Evolutionary conservation across 768 basidiomycete species (phyloP).

Genomic region (Mycena capillaripes): DNA sequence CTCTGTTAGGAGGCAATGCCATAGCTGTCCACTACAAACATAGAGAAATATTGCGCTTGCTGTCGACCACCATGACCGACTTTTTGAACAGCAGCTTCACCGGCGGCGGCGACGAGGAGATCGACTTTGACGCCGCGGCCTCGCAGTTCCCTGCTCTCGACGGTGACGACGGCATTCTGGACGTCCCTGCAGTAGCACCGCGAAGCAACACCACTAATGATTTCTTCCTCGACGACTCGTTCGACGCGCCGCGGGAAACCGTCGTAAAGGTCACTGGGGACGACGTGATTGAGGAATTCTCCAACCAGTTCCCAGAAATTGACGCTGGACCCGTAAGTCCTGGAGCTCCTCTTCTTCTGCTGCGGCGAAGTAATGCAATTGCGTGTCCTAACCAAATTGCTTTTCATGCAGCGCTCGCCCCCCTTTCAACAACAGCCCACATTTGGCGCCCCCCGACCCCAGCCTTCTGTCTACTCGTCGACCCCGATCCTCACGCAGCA

Average conservation of each 20-base stretch:
- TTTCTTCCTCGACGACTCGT: slow-evolving; percentile 80
- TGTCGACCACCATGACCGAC: slow-evolving; percentile 42
- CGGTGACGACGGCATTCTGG: slow-evolving; percentile 76
- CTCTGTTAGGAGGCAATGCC: too few species aligned
- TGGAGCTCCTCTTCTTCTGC: neutral
- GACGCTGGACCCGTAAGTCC: slow-evolving; percentile 58
- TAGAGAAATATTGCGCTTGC: neutral
- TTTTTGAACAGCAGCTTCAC: slow-evolving; percentile 39
- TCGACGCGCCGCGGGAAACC: slow-evolving; percentile 64
- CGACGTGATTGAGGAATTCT: slow-evolving; percentile 89
- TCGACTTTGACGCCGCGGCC: slow-evolving; percentile 87
- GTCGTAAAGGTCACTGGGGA: slow-evolving; percentile 87
- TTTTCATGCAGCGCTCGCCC: slow-evolving; percentile 37
- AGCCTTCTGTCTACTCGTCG: slow-evolving; percentile 76
- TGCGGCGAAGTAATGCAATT: neutral
- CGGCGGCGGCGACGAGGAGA: slow-evolving; percentile 61
- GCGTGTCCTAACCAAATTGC: neutral
- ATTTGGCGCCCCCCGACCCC: slow-evolving; percentile 81
- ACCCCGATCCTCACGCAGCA: slow-evolving; percentile 82
- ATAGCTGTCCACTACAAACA: neutral
- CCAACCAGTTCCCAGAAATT: slow-evolving; percentile 88
- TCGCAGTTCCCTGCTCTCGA: slow-evolving; percentile 90
- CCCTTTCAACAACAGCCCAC: slow-evolving; percentile 52
- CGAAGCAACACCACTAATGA: slow-evolving; percentile 50
- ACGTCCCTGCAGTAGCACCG: slow-evolving; percentile 48